Evolutionary conservation across 73 alveolate genomes (phyloP).

Genomic region (Blepharisma stoltei): DNA sequence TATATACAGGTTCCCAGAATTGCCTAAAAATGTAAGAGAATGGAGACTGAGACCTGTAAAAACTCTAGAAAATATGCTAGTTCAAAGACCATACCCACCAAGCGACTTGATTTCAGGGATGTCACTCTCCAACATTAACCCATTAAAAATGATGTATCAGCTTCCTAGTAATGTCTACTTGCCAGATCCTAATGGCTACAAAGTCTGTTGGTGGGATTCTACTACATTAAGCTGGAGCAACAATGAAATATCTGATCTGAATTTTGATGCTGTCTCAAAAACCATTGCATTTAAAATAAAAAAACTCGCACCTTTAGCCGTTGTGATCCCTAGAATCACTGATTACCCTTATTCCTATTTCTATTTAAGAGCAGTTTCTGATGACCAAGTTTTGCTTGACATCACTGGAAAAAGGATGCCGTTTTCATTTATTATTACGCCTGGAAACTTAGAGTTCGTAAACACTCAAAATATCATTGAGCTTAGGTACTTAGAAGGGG

Average conservation of each 20-base stretch:
- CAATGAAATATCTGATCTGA: constrained; percentile 40
- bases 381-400: constrained; percentile 47
- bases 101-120: neutral
- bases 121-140: constrained; percentile 14
- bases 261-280: constrained; percentile 29
- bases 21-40: constrained; percentile 27
- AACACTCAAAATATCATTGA: constrained; percentile 44
- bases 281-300: constrained; percentile 36
- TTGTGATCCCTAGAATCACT: constrained; percentile 43
- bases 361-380: constrained; percentile 55
- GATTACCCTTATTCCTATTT: constrained; percentile 63
- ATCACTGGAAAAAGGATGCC: constrained; percentile 49
- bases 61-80: neutral
- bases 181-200: constrained; percentile 42
- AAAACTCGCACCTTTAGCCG: constrained; percentile 60
- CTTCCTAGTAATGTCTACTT: constrained; percentile 52
- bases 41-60: constrained; percentile 29
- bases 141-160: constrained; percentile 31
- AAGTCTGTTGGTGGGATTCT: constrained; percentile 63
- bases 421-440: constrained; percentile 49
- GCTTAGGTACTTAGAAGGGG: constrained; percentile 39
- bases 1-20: constrained; percentile 33
- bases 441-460: constrained; percentile 49
- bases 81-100: constrained; percentile 30
- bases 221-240: constrained; percentile 39